Base-by-base conservation (phyloP, 2,329 filamentous ascomycete species). In the Xylaria digitata region DNA sequence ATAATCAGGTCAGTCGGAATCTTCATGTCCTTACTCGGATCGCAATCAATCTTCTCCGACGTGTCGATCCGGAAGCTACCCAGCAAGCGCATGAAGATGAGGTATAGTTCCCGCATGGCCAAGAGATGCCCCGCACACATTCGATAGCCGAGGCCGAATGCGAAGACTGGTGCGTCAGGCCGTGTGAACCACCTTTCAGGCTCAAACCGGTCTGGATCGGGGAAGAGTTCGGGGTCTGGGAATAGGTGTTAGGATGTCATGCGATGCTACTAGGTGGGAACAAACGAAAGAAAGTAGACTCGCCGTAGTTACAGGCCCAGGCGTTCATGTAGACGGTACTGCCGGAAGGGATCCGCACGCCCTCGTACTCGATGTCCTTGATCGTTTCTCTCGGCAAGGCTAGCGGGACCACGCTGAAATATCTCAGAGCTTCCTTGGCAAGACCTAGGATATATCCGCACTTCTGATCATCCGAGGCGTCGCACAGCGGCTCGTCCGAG, bases 391-490 rank as follows among this genome's bases (percentile, higher is more conserved):
- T 84, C 0, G 92, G 92, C 0, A 96, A 83, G 72, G 89, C 93
- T 72, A 96, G 90, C 1, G 92, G 91, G 70, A 94, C 92, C 34
- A 95, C 92, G 2, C 89, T 91, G 86, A 89, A 95, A 82, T 88
- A 95, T 30, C 92, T 87, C 0, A 95, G 83, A 0, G 90, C 88
- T 75, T 96, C 93, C 75, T 94, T 94, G 67, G 92, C 90, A 6
- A 96, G 79, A 0, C 92, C 92, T 0, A 90, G 92, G 66, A 96
- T 82, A 77, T 94, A 96, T 0, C 90, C 88, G 66, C 91, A 93
- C 70, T 84, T 86, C 71, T 90, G 87, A 90, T 92, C 95, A n/a
- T 91, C 90, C 63, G 93, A 90, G 52, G 89, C 87, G 67, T 92
- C 79, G 43, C 70, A 71, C 1, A 71, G n/a, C 0, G 88, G 87